Conservation (phyloP, 495 filamentous ascomycete species). For the Clohesyomyces aquaticus region DNA sequence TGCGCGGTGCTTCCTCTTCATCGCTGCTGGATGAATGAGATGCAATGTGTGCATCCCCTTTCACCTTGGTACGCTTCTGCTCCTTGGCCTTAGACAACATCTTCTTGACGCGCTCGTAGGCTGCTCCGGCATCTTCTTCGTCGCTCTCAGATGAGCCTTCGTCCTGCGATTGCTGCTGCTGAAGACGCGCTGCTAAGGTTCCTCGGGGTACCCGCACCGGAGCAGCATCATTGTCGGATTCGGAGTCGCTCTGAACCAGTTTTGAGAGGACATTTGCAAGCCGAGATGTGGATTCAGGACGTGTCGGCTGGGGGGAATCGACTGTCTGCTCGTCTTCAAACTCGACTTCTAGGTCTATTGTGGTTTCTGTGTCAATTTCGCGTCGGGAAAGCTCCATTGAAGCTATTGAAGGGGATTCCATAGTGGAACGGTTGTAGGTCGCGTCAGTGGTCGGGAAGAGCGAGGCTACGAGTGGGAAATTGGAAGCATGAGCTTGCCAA, state of each 20-base stretch:
- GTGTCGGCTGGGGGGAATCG: constrained; percentile 9
- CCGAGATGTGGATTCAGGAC: background rate
- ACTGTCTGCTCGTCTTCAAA: constrained; percentile 8
- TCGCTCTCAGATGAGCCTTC: constrained; percentile 23
- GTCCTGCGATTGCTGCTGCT: background rate
- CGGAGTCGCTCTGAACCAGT: constrained; percentile 25
- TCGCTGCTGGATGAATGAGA: background rate
- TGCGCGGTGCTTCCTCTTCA: constrained; percentile 31
- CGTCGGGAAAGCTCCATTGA: background rate
- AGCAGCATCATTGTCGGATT: constrained; percentile 18
- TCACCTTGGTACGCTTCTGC: constrained; percentile 1
- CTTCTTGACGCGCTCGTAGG: constrained; percentile 27
- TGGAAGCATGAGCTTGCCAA: background rate
- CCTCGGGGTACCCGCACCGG: constrained; percentile 24
- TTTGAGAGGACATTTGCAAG: constrained; percentile 28
- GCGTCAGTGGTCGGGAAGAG: too few relatives aligned
- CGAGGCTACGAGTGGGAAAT: background rate
- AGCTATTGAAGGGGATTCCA: background rate
- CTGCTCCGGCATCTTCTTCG: constrained; percentile 22
- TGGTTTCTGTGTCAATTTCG: background rate
- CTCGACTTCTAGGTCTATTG: constrained; percentile 1
- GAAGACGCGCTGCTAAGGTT: constrained; percentile 28
- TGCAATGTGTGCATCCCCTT: background rate
- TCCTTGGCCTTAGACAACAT: constrained; percentile 3
- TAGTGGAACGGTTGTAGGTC: background rate